Conservation (phyloP, 495 filamentous ascomycete genomes). For the Elaphomyces granulatus region DNA sequence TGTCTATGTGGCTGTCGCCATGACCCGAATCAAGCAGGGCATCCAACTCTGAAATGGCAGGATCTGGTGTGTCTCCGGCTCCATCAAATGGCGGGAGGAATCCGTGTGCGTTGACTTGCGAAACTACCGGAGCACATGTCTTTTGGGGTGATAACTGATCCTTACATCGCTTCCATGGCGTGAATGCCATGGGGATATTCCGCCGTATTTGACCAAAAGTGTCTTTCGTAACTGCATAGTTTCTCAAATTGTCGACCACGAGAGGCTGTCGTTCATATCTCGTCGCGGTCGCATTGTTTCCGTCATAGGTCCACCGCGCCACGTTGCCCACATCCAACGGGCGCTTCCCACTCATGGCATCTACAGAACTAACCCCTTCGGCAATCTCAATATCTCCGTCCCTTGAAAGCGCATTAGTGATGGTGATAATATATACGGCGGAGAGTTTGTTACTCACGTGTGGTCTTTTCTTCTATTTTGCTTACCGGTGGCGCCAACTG, state of each 20-base stretch:
- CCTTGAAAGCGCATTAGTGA: too few relatives aligned
- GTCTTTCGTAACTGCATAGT: too few relatives aligned
- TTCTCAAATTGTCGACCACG: too few relatives aligned
- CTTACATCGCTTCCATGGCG: background rate
- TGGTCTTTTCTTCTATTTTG: background rate
- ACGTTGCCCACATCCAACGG: background rate
- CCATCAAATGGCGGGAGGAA: slow-evolving; percentile 18
- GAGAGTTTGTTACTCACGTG: background rate
- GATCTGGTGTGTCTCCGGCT: slow-evolving; percentile 5
- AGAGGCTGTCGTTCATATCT: background rate
- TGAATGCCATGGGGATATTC: background rate
- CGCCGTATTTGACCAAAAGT: too few relatives aligned
- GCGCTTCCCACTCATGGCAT: too few relatives aligned
- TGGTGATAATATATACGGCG: too few relatives aligned
- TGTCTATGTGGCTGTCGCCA: background rate
- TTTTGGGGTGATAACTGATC: slow-evolving; percentile 6
- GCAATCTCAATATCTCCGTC: too few relatives aligned
- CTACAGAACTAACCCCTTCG: too few relatives aligned
- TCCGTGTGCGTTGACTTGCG: slow-evolving; percentile 20
- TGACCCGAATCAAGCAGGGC: background rate
- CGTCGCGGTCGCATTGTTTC: background rate
- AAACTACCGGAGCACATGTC: slow-evolving; percentile 11
- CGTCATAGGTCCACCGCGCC: background rate
- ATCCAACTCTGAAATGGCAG: background rate
- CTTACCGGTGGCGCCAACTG: background rate